These are phyloP conservation scores for Laguncularia racemosa DNA, from an alignment of 345 rosid genomes.

Conservation along the genomic window DNA sequence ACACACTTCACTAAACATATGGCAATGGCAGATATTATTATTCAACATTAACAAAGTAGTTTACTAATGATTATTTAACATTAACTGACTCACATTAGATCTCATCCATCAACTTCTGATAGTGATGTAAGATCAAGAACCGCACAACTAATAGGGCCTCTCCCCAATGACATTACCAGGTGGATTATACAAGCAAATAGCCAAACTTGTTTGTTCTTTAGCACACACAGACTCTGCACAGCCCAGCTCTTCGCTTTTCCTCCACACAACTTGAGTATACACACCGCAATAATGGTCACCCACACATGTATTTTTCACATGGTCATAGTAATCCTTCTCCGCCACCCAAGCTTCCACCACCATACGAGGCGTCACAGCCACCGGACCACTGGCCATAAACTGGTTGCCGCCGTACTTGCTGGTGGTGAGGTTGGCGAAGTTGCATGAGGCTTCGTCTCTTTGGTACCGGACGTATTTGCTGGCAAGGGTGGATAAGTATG, in stretches of 20 bases:
- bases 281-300: slow-evolving; percentile 56
- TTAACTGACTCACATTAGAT: too few species aligned
- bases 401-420: slow-evolving; percentile 72
- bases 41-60: too few species aligned
- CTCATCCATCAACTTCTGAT: too few species aligned
- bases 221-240: slow-evolving; percentile 61
- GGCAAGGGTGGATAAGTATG: slow-evolving; percentile 37
- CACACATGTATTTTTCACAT: slow-evolving; percentile 44
- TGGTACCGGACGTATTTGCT: slow-evolving; percentile 52
- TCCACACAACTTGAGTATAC: slow-evolving; percentile 84
- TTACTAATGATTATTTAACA: too few species aligned
- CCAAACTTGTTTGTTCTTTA: slow-evolving; percentile 40
- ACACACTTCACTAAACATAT: too few species aligned
- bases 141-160: slow-evolving; percentile 38
- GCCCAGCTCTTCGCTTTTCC: slow-evolving; percentile 53
- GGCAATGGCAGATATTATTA: too few species aligned
- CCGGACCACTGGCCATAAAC: slow-evolving; percentile 41
- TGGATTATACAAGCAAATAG: slow-evolving; percentile 76
- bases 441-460: slow-evolving; percentile 52
- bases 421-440: slow-evolving; percentile 49
- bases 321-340: slow-evolving; percentile 56
- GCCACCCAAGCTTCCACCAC: slow-evolving; percentile 67
- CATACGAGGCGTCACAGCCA: slow-evolving; percentile 39
- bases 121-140: too few species aligned
- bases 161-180: slow-evolving; percentile 78